A percentile compares a stretch with the other conserved stretches of the same genome.
phyloP scores from a whole-genome alignment of 2,329 filamentous ascomycete species.

The Nigrospora osmanthi region DNA sequence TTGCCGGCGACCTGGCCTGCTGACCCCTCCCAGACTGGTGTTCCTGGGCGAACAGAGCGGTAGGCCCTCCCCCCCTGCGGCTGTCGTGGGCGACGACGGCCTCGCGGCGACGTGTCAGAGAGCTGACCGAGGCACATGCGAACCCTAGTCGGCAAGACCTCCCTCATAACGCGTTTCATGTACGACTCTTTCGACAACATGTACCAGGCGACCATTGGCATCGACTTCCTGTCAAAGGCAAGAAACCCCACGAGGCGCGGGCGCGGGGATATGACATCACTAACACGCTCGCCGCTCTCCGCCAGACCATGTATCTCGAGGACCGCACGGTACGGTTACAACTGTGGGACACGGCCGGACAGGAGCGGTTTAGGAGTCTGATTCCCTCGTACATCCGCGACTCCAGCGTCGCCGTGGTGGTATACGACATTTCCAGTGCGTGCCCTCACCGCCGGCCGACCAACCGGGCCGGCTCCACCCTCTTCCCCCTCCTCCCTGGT shows the following conservation, averaged over 20 bases:
- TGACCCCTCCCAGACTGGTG: slow-evolving; percentile 59
- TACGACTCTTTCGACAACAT: slow-evolving; percentile 99
- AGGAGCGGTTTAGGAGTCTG: slow-evolving; percentile 92
- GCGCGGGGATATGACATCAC: not conserved
- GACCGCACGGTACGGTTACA: slow-evolving; percentile 96
- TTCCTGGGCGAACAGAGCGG: slow-evolving; percentile 98
- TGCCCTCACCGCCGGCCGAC: not conserved
- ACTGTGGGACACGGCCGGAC: slow-evolving; percentile 96
- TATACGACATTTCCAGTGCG: slow-evolving; percentile 93
- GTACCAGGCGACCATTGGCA: slow-evolving; percentile 98
- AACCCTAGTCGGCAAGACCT: slow-evolving; percentile 88
- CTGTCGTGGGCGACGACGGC: not conserved
- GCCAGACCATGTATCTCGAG: slow-evolving; percentile 99
- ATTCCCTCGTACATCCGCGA: slow-evolving; percentile 99
- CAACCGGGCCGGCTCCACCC: slow-evolving; percentile 5
- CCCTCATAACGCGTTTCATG: slow-evolving; percentile 98
- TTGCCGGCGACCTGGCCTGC: not conserved
- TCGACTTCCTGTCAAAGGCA: slow-evolving; percentile 98
- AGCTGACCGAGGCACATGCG: slow-evolving; percentile 5
- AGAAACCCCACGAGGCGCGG: slow-evolving; percentile 9
- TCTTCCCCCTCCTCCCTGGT: not conserved
- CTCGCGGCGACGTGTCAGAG: not conserved
- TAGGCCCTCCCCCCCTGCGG: slow-evolving; percentile 38
- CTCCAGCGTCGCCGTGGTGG: slow-evolving; percentile 93
- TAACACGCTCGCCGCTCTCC: slow-evolving; percentile 8